A percentile compares a stretch with the other conserved stretches of the same genome.
Conservation (phyloP, 768 basidiomycete species). For the Rhodocollybia butyracea region DNA sequence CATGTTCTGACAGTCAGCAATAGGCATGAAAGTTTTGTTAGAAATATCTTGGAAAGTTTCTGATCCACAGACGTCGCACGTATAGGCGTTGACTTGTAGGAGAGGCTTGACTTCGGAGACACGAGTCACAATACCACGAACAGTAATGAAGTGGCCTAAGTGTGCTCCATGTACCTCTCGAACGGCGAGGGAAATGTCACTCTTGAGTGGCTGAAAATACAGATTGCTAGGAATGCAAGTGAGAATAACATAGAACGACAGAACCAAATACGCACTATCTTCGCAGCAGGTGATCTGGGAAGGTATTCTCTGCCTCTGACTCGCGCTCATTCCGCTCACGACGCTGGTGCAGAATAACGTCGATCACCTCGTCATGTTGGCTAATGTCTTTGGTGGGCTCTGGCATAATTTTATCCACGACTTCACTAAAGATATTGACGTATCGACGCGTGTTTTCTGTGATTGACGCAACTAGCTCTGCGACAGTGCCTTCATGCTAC, state of each 20-base stretch:
- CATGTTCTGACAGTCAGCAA: slow-evolving; percentile 84
- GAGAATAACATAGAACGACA: slow-evolving; percentile 10
- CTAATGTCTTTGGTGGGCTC: slow-evolving; percentile 86
- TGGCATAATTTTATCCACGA: slow-evolving; percentile 88
- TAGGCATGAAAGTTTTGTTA: slow-evolving; percentile 86
- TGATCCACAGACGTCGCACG: slow-evolving; percentile 96
- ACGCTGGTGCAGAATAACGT: slow-evolving; percentile 93
- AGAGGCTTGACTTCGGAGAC: slow-evolving; percentile 99
- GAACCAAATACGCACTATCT: slow-evolving; percentile 74
- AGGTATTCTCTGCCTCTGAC: slow-evolving; percentile 70
- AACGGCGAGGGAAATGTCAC: slow-evolving; percentile 78
- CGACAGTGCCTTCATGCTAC: slow-evolving; percentile 66
- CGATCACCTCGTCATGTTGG: slow-evolving; percentile 91
- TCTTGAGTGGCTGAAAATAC: slow-evolving; percentile 87
- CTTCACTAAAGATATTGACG: slow-evolving; percentile 82
- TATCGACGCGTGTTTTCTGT: slow-evolving; percentile 87
- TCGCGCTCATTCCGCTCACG: slow-evolving; percentile 83
- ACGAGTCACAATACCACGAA: slow-evolving; percentile 96
- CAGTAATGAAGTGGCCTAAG: slow-evolving; percentile 92
- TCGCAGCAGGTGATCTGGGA: slow-evolving; percentile 88
- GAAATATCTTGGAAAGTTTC: slow-evolving; percentile 98
- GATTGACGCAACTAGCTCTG: slow-evolving; percentile 79
- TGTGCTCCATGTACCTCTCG: slow-evolving; percentile 84
- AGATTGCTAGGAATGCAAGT: slow-evolving; percentile 61
- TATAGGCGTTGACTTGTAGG: slow-evolving; percentile 95